These are phyloP conservation scores for Tricholomella constricta DNA, from an alignment of 768 basidiomycete genomes.

Conservation along the genomic window DNA sequence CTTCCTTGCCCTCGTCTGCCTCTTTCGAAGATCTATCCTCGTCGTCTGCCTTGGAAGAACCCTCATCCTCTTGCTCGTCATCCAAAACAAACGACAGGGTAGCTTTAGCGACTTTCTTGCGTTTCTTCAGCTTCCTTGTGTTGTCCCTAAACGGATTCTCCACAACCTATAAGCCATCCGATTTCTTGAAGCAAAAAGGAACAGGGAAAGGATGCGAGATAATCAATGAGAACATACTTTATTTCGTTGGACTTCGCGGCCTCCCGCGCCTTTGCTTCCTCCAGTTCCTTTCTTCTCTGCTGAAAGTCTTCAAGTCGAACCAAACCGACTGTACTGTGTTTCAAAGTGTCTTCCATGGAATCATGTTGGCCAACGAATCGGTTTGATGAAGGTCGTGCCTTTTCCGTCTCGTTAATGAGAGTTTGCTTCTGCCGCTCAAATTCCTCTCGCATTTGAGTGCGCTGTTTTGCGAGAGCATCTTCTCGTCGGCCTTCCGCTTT, in stretches of 20 bases:
- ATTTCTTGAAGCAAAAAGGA: slow-evolving; percentile 22
- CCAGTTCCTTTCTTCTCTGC: slow-evolving; percentile 82
- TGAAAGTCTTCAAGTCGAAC: slow-evolving; percentile 93
- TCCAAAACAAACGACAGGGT: slow-evolving; percentile 92
- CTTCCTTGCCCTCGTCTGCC: slow-evolving; percentile 41
- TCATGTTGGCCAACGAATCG: slow-evolving; percentile 95
- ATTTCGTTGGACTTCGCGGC: slow-evolving; percentile 83
- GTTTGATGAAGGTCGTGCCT: slow-evolving; percentile 81
- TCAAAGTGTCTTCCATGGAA: slow-evolving; percentile 90
- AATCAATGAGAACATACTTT: slow-evolving; percentile 65
- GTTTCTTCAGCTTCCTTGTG: slow-evolving; percentile 85
- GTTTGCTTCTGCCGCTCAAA: slow-evolving; percentile 80
- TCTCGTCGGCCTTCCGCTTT: slow-evolving; percentile 85
- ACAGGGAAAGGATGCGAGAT: slow-evolving; percentile 14
- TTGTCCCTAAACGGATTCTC: slow-evolving; percentile 88
- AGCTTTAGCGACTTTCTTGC: slow-evolving; percentile 86
- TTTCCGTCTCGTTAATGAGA: slow-evolving; percentile 88
- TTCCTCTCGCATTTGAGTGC: slow-evolving; percentile 76
- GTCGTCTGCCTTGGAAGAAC: slow-evolving; percentile 29
- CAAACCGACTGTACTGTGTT: slow-evolving; percentile 88
- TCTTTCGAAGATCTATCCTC: slow-evolving; percentile 35
- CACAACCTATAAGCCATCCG: slow-evolving; percentile 71
- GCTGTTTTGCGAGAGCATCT: slow-evolving; percentile 83
- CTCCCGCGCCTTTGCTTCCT: slow-evolving; percentile 89
- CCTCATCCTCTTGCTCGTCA: slow-evolving; percentile 65